Percentiles rank a stretch among this genome's conserved stretches.
Conservation (phyloP, 306 rosid species). For the Malus sieversii region DNA sequence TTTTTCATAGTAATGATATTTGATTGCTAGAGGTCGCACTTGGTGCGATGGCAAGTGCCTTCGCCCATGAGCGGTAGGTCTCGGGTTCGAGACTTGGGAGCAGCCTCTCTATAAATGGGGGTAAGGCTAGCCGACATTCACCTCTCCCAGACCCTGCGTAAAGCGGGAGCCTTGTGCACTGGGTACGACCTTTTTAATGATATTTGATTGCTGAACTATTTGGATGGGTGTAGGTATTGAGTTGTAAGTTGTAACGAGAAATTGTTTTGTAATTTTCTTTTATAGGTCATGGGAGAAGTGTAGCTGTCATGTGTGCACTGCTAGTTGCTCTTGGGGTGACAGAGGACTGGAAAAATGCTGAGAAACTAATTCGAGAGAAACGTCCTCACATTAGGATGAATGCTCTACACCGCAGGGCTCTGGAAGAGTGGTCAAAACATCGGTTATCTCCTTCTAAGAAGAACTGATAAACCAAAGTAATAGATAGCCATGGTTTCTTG, state of each 20-base stretch:
- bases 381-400: constrained; percentile 76
- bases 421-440: constrained; percentile 82
- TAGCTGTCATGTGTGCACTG: constrained; percentile 84
- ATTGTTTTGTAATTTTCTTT: not conserved
- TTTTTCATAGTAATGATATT: not conserved
- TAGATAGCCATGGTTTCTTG: constrained; percentile 6
- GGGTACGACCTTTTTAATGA: no score
- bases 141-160: no score
- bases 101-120: no score
- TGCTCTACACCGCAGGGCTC: constrained; percentile 61
- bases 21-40: not conserved
- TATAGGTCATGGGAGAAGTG: constrained; percentile 94
- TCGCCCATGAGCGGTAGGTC: no score
- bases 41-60: no score
- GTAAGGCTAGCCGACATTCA: no score
- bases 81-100: no score
- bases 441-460: constrained; percentile 47
- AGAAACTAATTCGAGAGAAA: constrained; percentile 58
- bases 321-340: constrained; percentile 69
- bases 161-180: no score
- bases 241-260: not conserved
- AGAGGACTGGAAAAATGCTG: constrained; percentile 90
- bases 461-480: constrained; percentile 13
- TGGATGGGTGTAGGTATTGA: not conserved
- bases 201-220: not conserved